Conservation (phyloP, 108 stramenopile genomes). For the Discostella pseudostelligera region DNA sequence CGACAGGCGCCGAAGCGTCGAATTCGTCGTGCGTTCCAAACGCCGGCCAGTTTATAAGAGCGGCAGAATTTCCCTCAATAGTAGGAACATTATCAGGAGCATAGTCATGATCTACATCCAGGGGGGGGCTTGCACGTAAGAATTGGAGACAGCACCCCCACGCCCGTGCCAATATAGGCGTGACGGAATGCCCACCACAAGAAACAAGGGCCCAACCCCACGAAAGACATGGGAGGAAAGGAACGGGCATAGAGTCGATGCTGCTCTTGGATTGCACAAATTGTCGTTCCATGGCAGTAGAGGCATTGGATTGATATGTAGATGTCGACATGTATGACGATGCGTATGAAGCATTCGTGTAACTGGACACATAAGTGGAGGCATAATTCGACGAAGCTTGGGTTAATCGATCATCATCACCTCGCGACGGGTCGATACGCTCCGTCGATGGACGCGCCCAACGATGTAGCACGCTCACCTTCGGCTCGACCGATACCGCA, state of each 20-base stretch:
- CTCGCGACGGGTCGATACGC: slow-evolving; percentile 34
- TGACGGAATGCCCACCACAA: slow-evolving; percentile 67
- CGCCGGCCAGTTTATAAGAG: slow-evolving; percentile 64
- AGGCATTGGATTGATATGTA: slow-evolving; percentile 30
- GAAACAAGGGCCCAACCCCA: slow-evolving; percentile 89
- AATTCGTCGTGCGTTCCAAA: slow-evolving; percentile 87
- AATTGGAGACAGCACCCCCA: slow-evolving; percentile 87
- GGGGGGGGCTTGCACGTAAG: slow-evolving; percentile 66
- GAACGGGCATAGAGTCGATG: slow-evolving; percentile 1
- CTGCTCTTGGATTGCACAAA: slow-evolving; percentile 3
- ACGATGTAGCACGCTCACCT: slow-evolving; percentile 75
- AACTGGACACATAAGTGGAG: too few relatives aligned
- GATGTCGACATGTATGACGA: slow-evolving; percentile 26
- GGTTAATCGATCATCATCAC: slow-evolving; percentile 23
- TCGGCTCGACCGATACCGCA: slow-evolving; percentile 85
- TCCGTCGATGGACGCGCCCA: slow-evolving; percentile 69
- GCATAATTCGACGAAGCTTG: slow-evolving; percentile 9
- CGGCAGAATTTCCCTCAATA: slow-evolving; percentile 14
- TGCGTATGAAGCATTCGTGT: slow-evolving; percentile 16
- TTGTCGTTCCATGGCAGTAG: neutral
- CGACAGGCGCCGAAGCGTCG: slow-evolving; percentile 69
- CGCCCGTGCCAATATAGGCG: slow-evolving; percentile 78
- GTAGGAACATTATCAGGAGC: neutral
- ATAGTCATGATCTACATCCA: slow-evolving; percentile 27
- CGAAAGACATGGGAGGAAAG: slow-evolving; percentile 76